A percentile compares a stretch with the other conserved stretches of the same genome.
phyloP scores from a whole-genome alignment of 208 protist species.

The Crithidia acanthocephali region DNA sequence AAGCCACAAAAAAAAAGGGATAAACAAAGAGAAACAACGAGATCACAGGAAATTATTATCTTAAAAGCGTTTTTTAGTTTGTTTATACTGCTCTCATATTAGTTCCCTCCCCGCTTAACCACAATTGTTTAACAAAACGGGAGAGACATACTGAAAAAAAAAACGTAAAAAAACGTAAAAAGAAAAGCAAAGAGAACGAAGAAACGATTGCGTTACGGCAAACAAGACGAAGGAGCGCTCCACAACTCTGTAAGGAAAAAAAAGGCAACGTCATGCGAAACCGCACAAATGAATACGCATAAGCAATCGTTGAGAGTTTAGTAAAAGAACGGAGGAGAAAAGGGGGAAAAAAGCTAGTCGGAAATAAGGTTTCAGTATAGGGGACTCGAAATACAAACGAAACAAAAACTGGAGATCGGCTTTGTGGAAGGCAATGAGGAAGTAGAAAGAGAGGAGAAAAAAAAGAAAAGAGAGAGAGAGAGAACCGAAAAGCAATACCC shows the following conservation, averaged over 20 bases:
- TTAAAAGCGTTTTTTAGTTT: too few relatives aligned
- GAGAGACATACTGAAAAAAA: constrained; percentile 2
- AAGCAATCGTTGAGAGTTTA: constrained; percentile 5
- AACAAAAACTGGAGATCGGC: constrained; percentile 1
- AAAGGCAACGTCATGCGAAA: constrained; percentile 1
- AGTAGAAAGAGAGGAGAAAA: neutral
- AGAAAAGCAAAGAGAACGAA: neutral
- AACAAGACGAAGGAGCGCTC: constrained; percentile 13
- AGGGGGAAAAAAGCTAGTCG: constrained; percentile 3
- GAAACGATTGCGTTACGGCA: constrained; percentile 8
- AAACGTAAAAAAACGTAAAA: constrained; percentile 1
- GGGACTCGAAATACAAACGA: neutral
- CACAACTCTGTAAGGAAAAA: neutral
- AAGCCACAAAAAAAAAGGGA: neutral
- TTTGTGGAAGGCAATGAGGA: neutral
- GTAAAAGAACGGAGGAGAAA: constrained; percentile 23
- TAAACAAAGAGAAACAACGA: neutral
- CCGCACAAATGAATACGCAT: constrained; percentile 5
- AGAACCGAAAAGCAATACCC: neutral
- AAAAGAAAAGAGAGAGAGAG: constrained; percentile 9
- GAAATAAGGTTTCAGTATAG: constrained; percentile 6
- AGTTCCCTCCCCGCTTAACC: neutral
- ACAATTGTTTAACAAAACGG: constrained; percentile 7
- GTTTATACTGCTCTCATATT: too few relatives aligned
- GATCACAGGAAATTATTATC: too few relatives aligned